Evolutionary conservation across 768 basidiomycete genomes (phyloP).

Genomic region (Mrakia hoshinonis): DNA sequence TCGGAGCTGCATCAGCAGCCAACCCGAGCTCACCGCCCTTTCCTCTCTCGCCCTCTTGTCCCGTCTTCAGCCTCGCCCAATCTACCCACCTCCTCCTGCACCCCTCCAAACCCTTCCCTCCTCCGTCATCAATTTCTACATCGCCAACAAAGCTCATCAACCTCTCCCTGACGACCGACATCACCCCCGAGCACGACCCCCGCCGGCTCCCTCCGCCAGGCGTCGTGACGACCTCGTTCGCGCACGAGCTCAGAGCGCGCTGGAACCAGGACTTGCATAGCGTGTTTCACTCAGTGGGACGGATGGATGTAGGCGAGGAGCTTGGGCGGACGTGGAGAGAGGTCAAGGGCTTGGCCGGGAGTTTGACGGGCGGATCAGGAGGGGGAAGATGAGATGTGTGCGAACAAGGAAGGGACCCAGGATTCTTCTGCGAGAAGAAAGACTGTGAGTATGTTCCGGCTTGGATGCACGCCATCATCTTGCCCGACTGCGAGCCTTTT

Average conservation of each 20-base stretch:
- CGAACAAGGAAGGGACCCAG: no score
- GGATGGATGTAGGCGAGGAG: background rate
- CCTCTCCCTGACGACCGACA: background rate
- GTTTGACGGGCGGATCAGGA: background rate
- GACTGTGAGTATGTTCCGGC: no score
- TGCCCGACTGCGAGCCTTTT: no score
- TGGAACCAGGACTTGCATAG: constrained; percentile 19
- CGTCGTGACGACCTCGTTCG: background rate
- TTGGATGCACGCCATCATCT: no score
- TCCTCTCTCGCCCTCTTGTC: background rate
- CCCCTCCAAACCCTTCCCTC: background rate
- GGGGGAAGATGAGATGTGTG: background rate
- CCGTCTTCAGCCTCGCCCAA: background rate
- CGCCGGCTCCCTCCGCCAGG: background rate
- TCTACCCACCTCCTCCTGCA: constrained; percentile 1
- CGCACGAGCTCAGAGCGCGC: constrained; percentile 4
- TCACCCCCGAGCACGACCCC: background rate
- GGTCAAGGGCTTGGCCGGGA: background rate
- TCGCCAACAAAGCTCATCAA: background rate
- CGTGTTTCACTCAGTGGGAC: background rate
- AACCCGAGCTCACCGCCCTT: background rate
- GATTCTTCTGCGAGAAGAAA: no score
- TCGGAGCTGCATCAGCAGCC: no score
- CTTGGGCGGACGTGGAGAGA: background rate
- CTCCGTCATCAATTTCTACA: background rate